Evolutionary conservation across 306 rosid species (phyloP).

Genomic region (Senna siamea): DNA sequence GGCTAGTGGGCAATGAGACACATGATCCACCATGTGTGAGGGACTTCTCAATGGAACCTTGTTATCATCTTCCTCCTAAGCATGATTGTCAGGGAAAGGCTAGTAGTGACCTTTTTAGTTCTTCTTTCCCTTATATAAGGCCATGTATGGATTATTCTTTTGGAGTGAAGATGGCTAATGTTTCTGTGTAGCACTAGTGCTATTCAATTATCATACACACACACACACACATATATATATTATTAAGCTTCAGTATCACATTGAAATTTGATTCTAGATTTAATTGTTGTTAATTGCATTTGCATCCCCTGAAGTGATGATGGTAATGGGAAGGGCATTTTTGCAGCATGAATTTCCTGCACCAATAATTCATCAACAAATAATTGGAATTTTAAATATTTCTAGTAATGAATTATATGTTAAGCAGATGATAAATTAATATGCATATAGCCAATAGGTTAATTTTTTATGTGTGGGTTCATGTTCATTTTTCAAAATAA

Average conservation of each 20-base stretch:
- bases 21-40: slow-evolving; percentile 45
- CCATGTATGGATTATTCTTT: slow-evolving; percentile 53
- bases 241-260: neutral
- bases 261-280: neutral
- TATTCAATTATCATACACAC: neutral
- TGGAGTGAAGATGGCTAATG: slow-evolving; percentile 46
- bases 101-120: slow-evolving; percentile 32
- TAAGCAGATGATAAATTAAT: too few relatives aligned
- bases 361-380: too few relatives aligned
- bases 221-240: too few relatives aligned
- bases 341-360: neutral
- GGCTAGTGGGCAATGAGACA: slow-evolving; percentile 38
- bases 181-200: neutral
- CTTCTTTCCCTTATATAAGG: slow-evolving; percentile 47
- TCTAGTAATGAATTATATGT: too few relatives aligned
- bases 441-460: too few relatives aligned
- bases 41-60: slow-evolving; percentile 57
- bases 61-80: slow-evolving; percentile 15
- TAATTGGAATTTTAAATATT: too few relatives aligned
- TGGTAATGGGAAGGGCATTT: neutral
- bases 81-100: slow-evolving; percentile 26
- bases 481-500: too few relatives aligned
- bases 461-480: too few relatives aligned
- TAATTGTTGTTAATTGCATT: neutral
- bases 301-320: too few relatives aligned